A percentile compares a stretch with the other conserved stretches of the same genome.
These are phyloP conservation scores for Dichotomocladium elegans DNA, from an alignment of 371 early-diverging fungal species.

Conservation along the genomic window DNA sequence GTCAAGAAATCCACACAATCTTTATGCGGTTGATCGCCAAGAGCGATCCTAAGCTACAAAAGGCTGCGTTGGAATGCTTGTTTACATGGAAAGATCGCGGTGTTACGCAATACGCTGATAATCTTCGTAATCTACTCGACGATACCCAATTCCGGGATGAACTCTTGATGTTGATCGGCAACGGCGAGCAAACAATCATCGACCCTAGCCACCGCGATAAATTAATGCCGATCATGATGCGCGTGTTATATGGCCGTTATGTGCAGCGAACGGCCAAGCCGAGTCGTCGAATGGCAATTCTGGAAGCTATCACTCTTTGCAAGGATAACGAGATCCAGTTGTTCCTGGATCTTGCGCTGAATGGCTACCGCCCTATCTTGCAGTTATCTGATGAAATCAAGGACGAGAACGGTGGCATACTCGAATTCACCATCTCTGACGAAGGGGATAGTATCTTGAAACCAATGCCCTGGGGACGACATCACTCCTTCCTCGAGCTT, in stretches of 20 bases:
- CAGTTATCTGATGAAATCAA: slow-evolving; percentile 27
- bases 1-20: slow-evolving; percentile 50
- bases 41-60: slow-evolving; percentile 79
- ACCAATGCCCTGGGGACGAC: slow-evolving; percentile 58
- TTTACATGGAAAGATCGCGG: slow-evolving; percentile 73
- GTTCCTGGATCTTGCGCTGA: slow-evolving; percentile 78
- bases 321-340: slow-evolving; percentile 58
- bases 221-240: slow-evolving; percentile 71
- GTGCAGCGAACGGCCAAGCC: slow-evolving; percentile 62
- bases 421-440: slow-evolving; percentile 14
- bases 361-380: slow-evolving; percentile 59
- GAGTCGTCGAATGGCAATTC: slow-evolving; percentile 73
- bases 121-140: slow-evolving; percentile 70
- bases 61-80: slow-evolving; percentile 77
- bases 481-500: slow-evolving; percentile 76
- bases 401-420: slow-evolving; percentile 9
- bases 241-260: slow-evolving; percentile 89
- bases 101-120: slow-evolving; percentile 68
- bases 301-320: slow-evolving; percentile 72
- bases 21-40: slow-evolving; percentile 74
- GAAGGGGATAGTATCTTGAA: slow-evolving; percentile 20
- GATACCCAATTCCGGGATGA: slow-evolving; percentile 90
- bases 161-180: slow-evolving; percentile 70
- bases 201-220: slow-evolving; percentile 63
- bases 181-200: slow-evolving; percentile 53